Evolutionary conservation across 2,329 filamentous ascomycete genomes (phyloP), one percentile per base, ranked within the genome.

Genomic region (Diplodia sapinea): DNA sequence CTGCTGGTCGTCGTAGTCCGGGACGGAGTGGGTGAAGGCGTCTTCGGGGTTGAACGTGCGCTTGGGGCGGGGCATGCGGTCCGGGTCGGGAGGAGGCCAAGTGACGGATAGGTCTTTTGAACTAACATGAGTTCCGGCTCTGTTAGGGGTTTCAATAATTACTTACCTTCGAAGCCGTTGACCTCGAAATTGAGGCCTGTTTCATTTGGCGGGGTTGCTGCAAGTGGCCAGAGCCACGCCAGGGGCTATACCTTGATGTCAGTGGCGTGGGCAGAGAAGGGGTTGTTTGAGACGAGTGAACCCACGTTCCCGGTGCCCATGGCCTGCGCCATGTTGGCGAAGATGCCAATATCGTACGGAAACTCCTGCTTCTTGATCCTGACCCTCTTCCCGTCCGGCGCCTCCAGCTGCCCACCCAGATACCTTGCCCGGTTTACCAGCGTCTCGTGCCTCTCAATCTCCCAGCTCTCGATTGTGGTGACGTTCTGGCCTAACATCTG

Each of bases 401-500:
- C 85, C 43, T 86, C 78, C 54, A 83, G 79, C 72, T 82, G 86
- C 6, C 88, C 88, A 1, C 88, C 87, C 23, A 86, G 81, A 47
- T 78, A 75, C 4, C 79, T 73, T 1, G 82, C 80, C 17, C 82
- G 79, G 3, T 81, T 76, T 5, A 84, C 70, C 1, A 84, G 73
- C 4, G 82, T 80, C 8, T 78, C 74, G 69, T 84, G 82, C 4
- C 82, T 77, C 69, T 84, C 82, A 33, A 84, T 81, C 69, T 85
- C 91, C 91, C 91, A 94, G 69, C 85, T 84, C 79, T 96, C 92
- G 73, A 96, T 95, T 76, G 91, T 92, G 29, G 91, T 94, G 1
- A 86, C 66, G 64, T 79, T 79, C n/a, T 55, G 51, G 59, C n/a
- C 31, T 31, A 68, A 57, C 59, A 57, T 51, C 3, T 59, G 29